A percentile compares a stretch with the other conserved stretches of the same genome.
phyloP scores from a whole-genome alignment of 306 rosid species.

The Chamaecrista fasciculata region DNA sequence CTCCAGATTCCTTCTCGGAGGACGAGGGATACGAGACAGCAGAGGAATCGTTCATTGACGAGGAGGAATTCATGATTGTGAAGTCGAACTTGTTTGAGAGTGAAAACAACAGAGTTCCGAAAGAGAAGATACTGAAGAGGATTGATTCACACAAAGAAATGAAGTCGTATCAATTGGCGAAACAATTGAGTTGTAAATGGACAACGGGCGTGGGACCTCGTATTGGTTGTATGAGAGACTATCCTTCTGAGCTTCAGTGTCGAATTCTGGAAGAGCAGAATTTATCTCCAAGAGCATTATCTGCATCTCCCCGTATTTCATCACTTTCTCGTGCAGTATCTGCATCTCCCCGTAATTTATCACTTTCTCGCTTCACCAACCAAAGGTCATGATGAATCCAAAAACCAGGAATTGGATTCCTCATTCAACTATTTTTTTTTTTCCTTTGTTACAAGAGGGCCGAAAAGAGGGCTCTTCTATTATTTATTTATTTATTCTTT shows the following conservation, averaged over 20 bases:
- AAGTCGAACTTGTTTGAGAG: conserved; percentile 61
- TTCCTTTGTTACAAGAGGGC: not conserved
- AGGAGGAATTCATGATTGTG: conserved; percentile 70
- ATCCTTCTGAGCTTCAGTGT: conserved; percentile 69
- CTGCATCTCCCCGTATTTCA: too few relatives aligned
- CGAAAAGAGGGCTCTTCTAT: not conserved
- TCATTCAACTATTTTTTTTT: too few relatives aligned
- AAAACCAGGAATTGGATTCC: too few relatives aligned
- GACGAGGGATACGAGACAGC: conserved; percentile 70
- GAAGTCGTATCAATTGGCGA: conserved; percentile 72
- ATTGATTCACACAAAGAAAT: conserved; percentile 69
- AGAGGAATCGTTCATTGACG: conserved; percentile 64
- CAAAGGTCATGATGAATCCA: conserved; percentile 21
- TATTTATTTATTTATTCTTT: too few relatives aligned
- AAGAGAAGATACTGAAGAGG: conserved; percentile 59
- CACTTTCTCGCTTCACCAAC: conserved; percentile 41
- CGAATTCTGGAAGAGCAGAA: conserved; percentile 64
- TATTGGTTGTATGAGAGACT: conserved; percentile 92
- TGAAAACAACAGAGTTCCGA: conserved; percentile 49
- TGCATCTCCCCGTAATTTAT: conserved; percentile 25
- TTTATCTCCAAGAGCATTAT: conserved; percentile 59
- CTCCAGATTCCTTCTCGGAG: conserved; percentile 36
- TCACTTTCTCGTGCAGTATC: conserved; percentile 26
- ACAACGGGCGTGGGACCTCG: conserved; percentile 85
- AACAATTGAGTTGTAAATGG: conserved; percentile 64